phyloP scores from a whole-genome alignment of 768 basidiomycete species.

The Basidioascus undulatus region DNA sequence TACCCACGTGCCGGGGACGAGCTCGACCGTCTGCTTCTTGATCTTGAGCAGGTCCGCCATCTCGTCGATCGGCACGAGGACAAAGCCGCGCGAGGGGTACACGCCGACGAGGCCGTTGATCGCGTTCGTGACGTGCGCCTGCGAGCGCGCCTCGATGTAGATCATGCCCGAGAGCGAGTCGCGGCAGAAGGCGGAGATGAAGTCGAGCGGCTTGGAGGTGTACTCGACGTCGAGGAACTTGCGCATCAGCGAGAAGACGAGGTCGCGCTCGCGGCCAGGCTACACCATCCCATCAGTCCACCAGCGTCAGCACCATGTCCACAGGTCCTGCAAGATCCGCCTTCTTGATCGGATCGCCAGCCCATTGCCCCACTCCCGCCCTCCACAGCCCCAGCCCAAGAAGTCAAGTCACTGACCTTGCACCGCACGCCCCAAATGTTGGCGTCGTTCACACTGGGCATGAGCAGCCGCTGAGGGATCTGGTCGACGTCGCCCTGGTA shows the following conservation, averaged over 20 bases:
- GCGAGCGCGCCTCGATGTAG: conserved; percentile 78
- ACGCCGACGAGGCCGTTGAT: conserved; percentile 79
- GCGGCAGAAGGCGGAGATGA: conserved; percentile 82
- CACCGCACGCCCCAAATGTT: conserved; percentile 88
- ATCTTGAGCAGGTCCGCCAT: conserved; percentile 92
- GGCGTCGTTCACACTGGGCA: conserved; percentile 91
- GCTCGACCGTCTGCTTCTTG: conserved; percentile 72
- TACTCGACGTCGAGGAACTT: conserved; percentile 72
- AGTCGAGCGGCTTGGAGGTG: conserved; percentile 49
- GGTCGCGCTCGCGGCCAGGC: conserved; percentile 78
- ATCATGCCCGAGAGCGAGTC: conserved; percentile 89
- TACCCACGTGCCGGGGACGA: conserved; percentile 78
- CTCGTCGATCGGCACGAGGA: conserved; percentile 81
- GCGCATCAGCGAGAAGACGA: conserved; percentile 82
- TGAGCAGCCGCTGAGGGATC: conserved; percentile 72
- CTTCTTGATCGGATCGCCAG: too few species aligned
- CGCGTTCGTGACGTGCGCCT: conserved; percentile 63
- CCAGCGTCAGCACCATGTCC: too few species aligned
- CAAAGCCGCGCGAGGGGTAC: conserved; percentile 48
- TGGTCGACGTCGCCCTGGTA: conserved; percentile 84
- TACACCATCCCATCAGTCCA: conserved; percentile 18
- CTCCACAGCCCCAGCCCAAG: too few species aligned
- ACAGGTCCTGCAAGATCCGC: too few species aligned
- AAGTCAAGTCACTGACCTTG: conserved; percentile 31
- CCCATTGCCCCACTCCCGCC: too few species aligned